These are phyloP conservation scores for Spirogloea muscicola DNA, from an alignment of 139 green algal species.

Conservation along the genomic window DNA sequence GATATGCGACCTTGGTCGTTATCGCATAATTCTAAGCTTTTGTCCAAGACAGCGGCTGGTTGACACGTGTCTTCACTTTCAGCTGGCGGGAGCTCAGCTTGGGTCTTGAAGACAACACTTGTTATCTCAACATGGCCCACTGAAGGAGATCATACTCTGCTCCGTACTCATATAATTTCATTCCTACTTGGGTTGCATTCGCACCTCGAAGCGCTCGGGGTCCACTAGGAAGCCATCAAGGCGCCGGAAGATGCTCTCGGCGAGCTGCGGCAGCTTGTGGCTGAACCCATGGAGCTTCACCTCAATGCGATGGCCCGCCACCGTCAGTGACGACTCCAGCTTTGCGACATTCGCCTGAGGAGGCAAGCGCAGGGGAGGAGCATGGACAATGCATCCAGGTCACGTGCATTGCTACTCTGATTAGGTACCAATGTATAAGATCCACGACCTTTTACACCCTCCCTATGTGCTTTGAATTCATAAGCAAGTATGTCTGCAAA, in stretches of 20 bases:
- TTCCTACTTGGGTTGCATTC: background rate
- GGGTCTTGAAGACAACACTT: background rate
- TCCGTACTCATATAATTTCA: background rate
- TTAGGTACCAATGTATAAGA: background rate
- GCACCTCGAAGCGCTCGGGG: slow-evolving; percentile 36
- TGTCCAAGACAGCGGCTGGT: background rate
- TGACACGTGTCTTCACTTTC: background rate
- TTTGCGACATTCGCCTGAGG: slow-evolving; percentile 41
- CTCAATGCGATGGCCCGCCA: slow-evolving; percentile 55
- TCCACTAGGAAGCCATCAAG: slow-evolving; percentile 48
- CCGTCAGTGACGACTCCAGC: slow-evolving; percentile 13
- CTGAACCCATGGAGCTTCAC: slow-evolving; percentile 83
- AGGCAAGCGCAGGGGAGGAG: background rate
- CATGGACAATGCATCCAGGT: slow-evolving; percentile 46
- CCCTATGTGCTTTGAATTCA: too few species aligned
- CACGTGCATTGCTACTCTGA: background rate
- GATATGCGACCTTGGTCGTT: background rate
- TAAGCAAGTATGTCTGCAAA: background rate
- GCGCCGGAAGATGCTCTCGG: slow-evolving; percentile 56
- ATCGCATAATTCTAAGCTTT: background rate
- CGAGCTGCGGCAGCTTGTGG: slow-evolving; percentile 76
- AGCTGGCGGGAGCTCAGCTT: too few species aligned
- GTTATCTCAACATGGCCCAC: background rate
- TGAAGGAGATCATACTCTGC: background rate
- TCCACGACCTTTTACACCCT: too few species aligned